These are phyloP conservation scores for Claviceps purpurea DNA, from an alignment of 2,329 filamentous ascomycete species.

Conservation along the genomic window DNA sequence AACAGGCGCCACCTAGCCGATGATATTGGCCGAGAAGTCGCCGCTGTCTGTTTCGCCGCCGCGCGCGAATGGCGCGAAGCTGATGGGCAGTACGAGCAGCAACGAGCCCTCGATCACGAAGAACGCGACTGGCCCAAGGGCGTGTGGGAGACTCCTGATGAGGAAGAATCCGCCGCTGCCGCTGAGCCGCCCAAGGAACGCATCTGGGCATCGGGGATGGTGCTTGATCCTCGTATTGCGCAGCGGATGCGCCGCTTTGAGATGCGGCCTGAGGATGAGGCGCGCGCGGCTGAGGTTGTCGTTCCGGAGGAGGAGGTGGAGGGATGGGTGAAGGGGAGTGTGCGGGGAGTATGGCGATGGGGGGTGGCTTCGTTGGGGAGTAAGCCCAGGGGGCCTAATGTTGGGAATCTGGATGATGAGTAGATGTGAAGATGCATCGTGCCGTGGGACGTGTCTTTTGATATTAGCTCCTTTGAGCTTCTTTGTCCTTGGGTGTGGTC, in stretches of 20 bases:
- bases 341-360: conserved; percentile 42
- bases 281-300: conserved; percentile 46
- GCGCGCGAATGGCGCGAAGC: conserved; percentile 35
- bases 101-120: conserved; percentile 52
- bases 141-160: conserved; percentile 38
- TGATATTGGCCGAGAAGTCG: conserved; percentile 73
- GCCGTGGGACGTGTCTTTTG: neutral
- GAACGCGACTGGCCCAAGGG: conserved; percentile 77
- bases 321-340: conserved; percentile 50
- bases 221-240: conserved; percentile 62
- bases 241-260: conserved; percentile 71
- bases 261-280: conserved; percentile 55
- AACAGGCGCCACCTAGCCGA: conserved; percentile 78
- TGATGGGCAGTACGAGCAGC: conserved; percentile 25
- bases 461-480: neutral
- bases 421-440: conserved; percentile 9
- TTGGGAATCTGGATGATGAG: conserved; percentile 26
- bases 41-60: conserved; percentile 61
- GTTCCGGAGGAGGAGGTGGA: conserved; percentile 56
- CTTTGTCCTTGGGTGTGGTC: too few species aligned
- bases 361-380: conserved; percentile 25
- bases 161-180: conserved; percentile 19
- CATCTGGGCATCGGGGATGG: conserved; percentile 63
- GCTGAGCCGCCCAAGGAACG: conserved; percentile 42
- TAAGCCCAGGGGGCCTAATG: conserved; percentile 27